Evolutionary conservation across 768 basidiomycete genomes (phyloP).

Genomic region (Xerocomellus intermedius): DNA sequence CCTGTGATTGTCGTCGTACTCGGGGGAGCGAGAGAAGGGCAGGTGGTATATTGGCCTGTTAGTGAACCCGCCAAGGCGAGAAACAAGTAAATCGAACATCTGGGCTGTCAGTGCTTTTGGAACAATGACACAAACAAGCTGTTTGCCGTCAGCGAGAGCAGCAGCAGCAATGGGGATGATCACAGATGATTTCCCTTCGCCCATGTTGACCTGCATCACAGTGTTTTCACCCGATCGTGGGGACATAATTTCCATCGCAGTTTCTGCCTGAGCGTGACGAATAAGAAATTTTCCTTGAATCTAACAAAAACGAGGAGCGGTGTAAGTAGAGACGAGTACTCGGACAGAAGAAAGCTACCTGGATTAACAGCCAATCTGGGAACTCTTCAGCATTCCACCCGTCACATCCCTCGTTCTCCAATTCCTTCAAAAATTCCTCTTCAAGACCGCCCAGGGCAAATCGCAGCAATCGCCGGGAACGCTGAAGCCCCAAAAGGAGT

Average conservation of each 20-base stretch:
- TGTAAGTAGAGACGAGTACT: background rate
- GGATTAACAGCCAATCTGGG: background rate
- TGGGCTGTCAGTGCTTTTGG: slow-evolving; percentile 40
- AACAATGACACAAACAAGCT: slow-evolving; percentile 45
- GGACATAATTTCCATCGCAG: slow-evolving; percentile 44
- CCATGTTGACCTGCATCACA: slow-evolving; percentile 51
- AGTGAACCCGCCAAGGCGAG: slow-evolving; percentile 40
- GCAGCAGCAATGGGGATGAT: slow-evolving; percentile 44
- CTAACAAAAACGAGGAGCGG: slow-evolving; percentile 31
- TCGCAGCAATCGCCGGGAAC: background rate
- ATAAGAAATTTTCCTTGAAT: background rate
- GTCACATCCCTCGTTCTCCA: background rate
- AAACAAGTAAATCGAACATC: slow-evolving; percentile 44
- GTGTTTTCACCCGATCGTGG: slow-evolving; percentile 36
- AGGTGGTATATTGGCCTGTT: slow-evolving; percentile 46
- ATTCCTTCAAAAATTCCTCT: background rate
- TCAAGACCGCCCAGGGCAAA: background rate
- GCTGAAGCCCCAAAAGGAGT: background rate
- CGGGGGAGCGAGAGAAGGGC: slow-evolving; percentile 43
- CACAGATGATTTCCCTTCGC: slow-evolving; percentile 48
- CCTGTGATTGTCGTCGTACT: background rate
- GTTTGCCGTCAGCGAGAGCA: slow-evolving; percentile 39
- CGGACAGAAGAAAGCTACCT: background rate
- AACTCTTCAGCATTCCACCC: background rate
- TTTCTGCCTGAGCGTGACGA: slow-evolving; percentile 3